Evolutionary conservation across 139 green algal species (phyloP).

Genomic region (Tetraselmis chui): DNA sequence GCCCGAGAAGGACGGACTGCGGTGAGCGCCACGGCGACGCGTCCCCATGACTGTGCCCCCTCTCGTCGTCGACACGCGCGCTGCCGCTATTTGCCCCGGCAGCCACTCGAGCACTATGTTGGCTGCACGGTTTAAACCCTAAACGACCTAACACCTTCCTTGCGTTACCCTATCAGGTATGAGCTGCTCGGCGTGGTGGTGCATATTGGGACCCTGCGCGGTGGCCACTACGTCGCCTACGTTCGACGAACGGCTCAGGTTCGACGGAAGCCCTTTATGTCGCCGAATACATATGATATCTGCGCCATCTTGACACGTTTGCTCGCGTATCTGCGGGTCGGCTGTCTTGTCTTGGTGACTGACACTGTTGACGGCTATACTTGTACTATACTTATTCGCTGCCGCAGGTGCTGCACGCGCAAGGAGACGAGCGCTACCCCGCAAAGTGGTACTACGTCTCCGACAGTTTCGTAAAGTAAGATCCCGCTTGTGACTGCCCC

Average conservation of each 20-base stretch:
- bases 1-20: neutral
- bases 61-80: no score
- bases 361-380: neutral
- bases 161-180: no score
- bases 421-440: neutral
- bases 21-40: no score
- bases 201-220: constrained; percentile 49
- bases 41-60: no score
- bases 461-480: neutral
- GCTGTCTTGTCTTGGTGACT: neutral
- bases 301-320: neutral
- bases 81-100: no score
- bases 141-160: no score
- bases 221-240: constrained; percentile 65
- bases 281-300: no score
- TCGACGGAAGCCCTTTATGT: no score
- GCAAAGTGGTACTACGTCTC: neutral
- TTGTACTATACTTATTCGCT: neutral
- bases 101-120: no score
- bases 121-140: no score
- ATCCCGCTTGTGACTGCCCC: neutral
- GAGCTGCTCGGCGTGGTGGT: constrained; percentile 59
- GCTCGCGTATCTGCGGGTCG: neutral
- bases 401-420: neutral
- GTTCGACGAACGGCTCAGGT: constrained; percentile 18